phyloP scores from a whole-genome alignment of 106 monocot species.

The Phalaenopsis aphrodite region DNA sequence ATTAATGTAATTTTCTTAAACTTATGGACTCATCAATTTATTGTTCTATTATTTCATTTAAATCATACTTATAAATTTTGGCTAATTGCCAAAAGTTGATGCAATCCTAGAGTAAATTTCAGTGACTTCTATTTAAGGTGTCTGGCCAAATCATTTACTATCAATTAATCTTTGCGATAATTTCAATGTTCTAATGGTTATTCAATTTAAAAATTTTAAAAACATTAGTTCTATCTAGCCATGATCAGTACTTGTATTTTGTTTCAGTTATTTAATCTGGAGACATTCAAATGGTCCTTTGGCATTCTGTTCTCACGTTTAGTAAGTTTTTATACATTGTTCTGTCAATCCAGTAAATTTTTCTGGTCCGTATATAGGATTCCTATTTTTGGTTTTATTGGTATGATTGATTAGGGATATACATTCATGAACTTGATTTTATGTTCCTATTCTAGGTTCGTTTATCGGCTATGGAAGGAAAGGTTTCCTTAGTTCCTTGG shows the following conservation, averaged over 20 bases:
- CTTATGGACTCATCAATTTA: background rate
- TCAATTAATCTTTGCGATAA: background rate
- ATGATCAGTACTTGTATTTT: background rate
- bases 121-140: background rate
- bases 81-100: background rate
- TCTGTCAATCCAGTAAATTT: background rate
- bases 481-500: constrained; percentile 94
- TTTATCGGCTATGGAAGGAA: constrained; percentile 88
- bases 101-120: background rate
- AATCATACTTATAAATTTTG: background rate
- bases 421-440: background rate
- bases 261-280: constrained; percentile 77
- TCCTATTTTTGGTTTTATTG: background rate
- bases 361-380: background rate
- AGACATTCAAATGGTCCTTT: constrained; percentile 90
- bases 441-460: constrained; percentile 45
- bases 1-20: constrained; percentile 6
- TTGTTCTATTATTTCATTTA: background rate
- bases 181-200: background rate
- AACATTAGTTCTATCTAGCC: background rate
- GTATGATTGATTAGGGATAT: background rate
- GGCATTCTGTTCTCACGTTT: constrained; percentile 96
- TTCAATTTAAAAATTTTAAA: background rate
- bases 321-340: constrained; percentile 30
- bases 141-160: background rate